These are phyloP conservation scores for Allomyces macrogynus DNA, from an alignment of 192 early-diverging fungal genomes.

Conservation along the genomic window DNA sequence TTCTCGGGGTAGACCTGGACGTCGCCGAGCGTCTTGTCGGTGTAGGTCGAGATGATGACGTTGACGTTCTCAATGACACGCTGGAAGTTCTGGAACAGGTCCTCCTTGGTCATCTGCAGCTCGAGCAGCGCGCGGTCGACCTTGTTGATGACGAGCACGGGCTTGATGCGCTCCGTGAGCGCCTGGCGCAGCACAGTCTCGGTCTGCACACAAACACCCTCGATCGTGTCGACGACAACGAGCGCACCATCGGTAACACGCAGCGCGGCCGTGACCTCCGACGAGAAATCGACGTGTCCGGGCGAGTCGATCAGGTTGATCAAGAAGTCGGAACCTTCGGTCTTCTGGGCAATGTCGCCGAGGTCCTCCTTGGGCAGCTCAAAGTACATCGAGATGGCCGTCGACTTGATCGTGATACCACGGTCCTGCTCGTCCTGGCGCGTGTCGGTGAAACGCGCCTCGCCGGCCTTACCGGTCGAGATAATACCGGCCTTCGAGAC, in stretches of 20 bases:
- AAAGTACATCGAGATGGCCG: slow-evolving; percentile 97
- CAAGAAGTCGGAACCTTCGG: slow-evolving; percentile 76
- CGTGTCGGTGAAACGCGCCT: slow-evolving; percentile 92
- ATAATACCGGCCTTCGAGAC: slow-evolving; percentile 98
- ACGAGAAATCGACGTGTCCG: slow-evolving; percentile 98
- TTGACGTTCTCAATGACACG: slow-evolving; percentile 94
- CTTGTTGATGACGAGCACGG: slow-evolving; percentile 97
- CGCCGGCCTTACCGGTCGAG: slow-evolving; percentile 80
- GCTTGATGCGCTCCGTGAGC: slow-evolving; percentile 91
- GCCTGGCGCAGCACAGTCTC: slow-evolving; percentile 98
- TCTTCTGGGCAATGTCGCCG: slow-evolving; percentile 68
- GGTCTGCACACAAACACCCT: slow-evolving; percentile 96
- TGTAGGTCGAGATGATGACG: slow-evolving; percentile 91
- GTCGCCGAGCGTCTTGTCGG: slow-evolving; percentile 69
- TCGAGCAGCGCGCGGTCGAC: slow-evolving; percentile 96
- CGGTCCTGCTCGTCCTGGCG: slow-evolving; percentile 95
- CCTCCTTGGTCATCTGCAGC: slow-evolving; percentile 86
- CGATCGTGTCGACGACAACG: slow-evolving; percentile 95
- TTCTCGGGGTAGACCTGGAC: slow-evolving; percentile 79
- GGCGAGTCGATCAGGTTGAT: slow-evolving; percentile 99
- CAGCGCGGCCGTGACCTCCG: slow-evolving; percentile 95
- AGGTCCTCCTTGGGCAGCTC: slow-evolving; percentile 71
- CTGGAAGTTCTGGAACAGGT: slow-evolving; percentile 84
- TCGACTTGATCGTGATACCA: slow-evolving; percentile 99
- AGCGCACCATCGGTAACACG: slow-evolving; percentile 98